phyloP scores from a whole-genome alignment of 306 rosid genomes.

The Arachis stenosperma region DNA sequence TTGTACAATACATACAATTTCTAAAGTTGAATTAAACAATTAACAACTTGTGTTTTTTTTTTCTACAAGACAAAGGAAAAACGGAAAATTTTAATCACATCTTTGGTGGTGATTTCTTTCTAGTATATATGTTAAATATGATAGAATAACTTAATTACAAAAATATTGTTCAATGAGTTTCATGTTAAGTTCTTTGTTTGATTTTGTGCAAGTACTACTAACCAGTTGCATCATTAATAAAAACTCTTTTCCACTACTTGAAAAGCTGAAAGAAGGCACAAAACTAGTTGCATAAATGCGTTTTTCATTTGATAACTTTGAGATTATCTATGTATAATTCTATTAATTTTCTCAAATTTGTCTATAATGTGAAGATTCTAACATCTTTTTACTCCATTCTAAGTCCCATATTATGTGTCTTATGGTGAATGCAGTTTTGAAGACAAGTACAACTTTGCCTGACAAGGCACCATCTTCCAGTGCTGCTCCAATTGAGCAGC shows the following conservation, averaged over 20 bases:
- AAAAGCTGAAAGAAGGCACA: neutral
- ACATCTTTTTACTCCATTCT: neutral
- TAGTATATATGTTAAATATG: neutral
- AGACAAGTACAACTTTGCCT: conserved; percentile 58
- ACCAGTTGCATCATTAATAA: conserved; percentile 5
- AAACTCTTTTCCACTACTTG: neutral
- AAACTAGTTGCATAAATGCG: neutral
- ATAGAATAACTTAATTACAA: neutral
- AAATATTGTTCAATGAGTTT: neutral
- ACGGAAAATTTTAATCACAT: neutral
- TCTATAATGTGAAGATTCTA: neutral
- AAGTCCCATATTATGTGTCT: conserved; percentile 1
- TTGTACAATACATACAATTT: neutral
- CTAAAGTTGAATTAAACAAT: neutral
- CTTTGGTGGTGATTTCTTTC: neutral
- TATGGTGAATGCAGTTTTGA: conserved; percentile 56
- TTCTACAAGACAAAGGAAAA: neutral
- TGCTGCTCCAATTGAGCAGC: conserved; percentile 62
- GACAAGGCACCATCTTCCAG: conserved; percentile 62
- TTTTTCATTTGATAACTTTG: neutral
- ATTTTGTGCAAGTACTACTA: neutral
- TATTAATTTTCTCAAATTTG: neutral
- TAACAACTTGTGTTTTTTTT: neutral
- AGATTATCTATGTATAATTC: neutral
- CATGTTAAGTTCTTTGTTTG: neutral